Evolutionary conservation across 352 stramenopile species (phyloP), one percentile per base, ranked within the genome.

Genomic region (Blastocystis sp.): DNA sequence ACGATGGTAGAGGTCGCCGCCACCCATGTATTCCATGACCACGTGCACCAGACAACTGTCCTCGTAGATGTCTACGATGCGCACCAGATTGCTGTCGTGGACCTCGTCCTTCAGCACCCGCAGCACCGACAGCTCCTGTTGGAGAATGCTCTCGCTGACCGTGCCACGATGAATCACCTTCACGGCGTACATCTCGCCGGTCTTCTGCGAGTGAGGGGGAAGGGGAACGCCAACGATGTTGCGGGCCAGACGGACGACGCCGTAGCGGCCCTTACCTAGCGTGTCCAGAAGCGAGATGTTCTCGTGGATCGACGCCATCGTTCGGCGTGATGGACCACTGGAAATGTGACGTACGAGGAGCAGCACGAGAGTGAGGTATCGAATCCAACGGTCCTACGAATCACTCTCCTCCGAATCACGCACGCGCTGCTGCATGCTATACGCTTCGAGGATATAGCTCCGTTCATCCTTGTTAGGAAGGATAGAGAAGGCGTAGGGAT

Each of bases 21-120:
- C 67, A 1, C 67, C 67, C 67, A 78, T 56, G 24, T 78, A 78
- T 24, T 78, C 67, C 67, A 78, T 78, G 3, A 78, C 67, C 21
- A 78, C 38, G 38, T 78, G 67, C 18, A 78, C 67, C n/a, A 78
- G 32, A 8, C 40, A 38, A 14, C 14, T 16, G 4, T 78, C 67
- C 38, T 78, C 67, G 0, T 61, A 78, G 1, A 78, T 63, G n/a
- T 78, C 67, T n/a, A 61, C 46, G n/a, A 78, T 61, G 27, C 67
- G 67, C 11, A 59, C 49, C 21, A 78, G 46, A 27, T 61, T 34
- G 0, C 57, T 40, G 38, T 51, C 49, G 32, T 59, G 67, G 18
- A 78, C 42, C 21, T 46, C 16, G 38, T 78, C 42, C n/a, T 78
- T 78, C 18, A 78, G 7, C 18, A 38, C 67, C 7, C 67, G 67